Base-by-base conservation (phyloP, 2,329 filamentous ascomycete species). In the Fusarium sp. region DNA sequence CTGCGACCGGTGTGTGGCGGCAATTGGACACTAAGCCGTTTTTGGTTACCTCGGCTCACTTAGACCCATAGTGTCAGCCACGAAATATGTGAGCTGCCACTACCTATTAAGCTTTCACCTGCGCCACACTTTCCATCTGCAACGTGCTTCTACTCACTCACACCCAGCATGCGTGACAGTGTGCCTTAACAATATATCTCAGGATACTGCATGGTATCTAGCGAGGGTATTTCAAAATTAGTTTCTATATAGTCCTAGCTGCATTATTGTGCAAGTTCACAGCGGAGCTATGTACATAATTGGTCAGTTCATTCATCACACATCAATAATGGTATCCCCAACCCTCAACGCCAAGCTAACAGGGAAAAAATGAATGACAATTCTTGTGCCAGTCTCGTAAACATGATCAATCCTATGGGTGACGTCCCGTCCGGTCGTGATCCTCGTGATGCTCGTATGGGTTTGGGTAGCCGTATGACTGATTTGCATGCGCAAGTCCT, bases 1-100 rank as follows among this genome's bases (percentile, higher is more conserved):
- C 69, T 71, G 54, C 68, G 66, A 68, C 62, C 46, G 49, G 55
- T 60, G 60, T 76, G 74, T 76, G 75, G 75, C 74, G 68, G 60
- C 18, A 21, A 52, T 44, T 41, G 0, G 1, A 37, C 60, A 57
- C 71, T 75, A 75, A 39, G 9, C 56, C 42, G 5, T 0, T 28
- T 62, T 15, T 9, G 59, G 35, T 6, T 38, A 37, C 37, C 37
- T 35, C 15, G 6, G 8, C 37, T 42, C 18, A 7, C 6, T 20
- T 15, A 1, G 6, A 50, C 54, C 48, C 54, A 59, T 53, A 12
- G 35, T n/a, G n/a, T n/a, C n/a, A 16, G 24, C 28, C 39, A 42
- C 16, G 9, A 33, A 9, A 9, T 35, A 26, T 20, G 41, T 18
- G n/a, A n/a, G n/a, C n/a, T n/a, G n/a, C n/a, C 41, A 43, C 29